A percentile compares a stretch with the other conserved stretches of the same genome.
Evolutionary conservation across 805 yeast species (phyloP).

Genomic region (Candida chilensis): DNA sequence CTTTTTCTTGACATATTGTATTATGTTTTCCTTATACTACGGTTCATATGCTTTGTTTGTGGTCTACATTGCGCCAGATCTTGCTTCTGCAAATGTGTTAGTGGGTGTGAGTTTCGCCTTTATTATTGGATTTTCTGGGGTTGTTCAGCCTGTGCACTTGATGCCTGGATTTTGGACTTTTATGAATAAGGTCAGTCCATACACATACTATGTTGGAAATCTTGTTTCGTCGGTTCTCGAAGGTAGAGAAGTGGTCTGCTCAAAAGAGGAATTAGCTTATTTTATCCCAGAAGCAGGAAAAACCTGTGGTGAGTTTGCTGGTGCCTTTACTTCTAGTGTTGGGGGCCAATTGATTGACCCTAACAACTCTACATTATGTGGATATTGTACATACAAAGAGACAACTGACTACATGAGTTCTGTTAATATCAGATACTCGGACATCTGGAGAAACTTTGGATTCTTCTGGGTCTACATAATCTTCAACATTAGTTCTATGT

Average conservation of each 20-base stretch:
- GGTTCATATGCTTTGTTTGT: constrained; percentile 46
- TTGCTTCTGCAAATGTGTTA: constrained; percentile 30
- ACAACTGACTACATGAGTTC: constrained; percentile 39
- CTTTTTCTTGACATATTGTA: constrained; percentile 32
- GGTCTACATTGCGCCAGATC: constrained; percentile 25
- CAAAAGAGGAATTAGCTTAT: constrained; percentile 34
- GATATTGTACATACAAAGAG: constrained; percentile 32
- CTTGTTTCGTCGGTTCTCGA: constrained; percentile 35
- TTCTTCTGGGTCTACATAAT: constrained; percentile 35
- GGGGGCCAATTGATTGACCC: constrained; percentile 59
- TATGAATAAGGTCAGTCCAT: constrained; percentile 69
- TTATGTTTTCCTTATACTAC: constrained; percentile 41
- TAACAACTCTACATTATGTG: constrained; percentile 35
- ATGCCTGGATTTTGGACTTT: constrained; percentile 84
- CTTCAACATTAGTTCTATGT: constrained; percentile 31
- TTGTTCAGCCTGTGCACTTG: constrained; percentile 25
- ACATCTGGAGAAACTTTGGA: constrained; percentile 64
- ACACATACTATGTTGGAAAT: constrained; percentile 60
- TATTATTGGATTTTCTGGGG: constrained; percentile 25
- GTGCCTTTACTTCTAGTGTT: constrained; percentile 22
- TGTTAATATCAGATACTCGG: constrained; percentile 31
- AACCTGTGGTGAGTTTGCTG: constrained; percentile 55
- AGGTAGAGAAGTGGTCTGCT: constrained; percentile 41
- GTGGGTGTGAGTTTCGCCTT: constrained; percentile 24
- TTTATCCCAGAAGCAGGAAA: constrained; percentile 47